Percentiles rank a stretch among this genome's conserved stretches.
phyloP scores from a whole-genome alignment of 441 rosid species.

The Melastoma candidum region DNA sequence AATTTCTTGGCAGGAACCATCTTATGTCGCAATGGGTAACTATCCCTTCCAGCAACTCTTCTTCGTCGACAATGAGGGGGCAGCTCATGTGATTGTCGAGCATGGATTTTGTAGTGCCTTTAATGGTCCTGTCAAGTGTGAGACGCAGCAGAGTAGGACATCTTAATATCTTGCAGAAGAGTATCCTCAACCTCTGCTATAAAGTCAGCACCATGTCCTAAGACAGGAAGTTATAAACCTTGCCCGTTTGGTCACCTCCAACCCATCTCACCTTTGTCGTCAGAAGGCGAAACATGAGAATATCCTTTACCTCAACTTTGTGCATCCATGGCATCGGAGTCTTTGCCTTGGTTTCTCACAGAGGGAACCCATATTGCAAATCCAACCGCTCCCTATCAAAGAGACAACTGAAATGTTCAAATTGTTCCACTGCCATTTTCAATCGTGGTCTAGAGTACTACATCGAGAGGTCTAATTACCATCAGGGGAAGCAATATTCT shows the following conservation, averaged over 20 bases:
- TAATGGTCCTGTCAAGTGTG: conserved; percentile 37
- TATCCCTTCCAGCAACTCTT: conserved; percentile 70
- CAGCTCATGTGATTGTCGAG: conserved; percentile 59
- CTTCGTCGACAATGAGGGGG: conserved; percentile 62
- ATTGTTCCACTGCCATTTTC: no score
- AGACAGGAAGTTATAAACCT: conserved; percentile 50
- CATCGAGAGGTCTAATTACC: conserved; percentile 33
- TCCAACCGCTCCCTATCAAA: conserved; percentile 84
- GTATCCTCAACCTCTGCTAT: conserved; percentile 49
- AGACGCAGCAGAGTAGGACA: conserved; percentile 6
- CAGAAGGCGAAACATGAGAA: conserved; percentile 52
- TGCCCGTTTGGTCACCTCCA: conserved; percentile 36
- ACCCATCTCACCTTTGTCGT: conserved; percentile 32
- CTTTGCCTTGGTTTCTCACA: conserved; percentile 73
- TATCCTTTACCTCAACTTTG: conserved; percentile 56
- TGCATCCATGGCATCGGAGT: conserved; percentile 46
- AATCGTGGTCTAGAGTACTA: no score
- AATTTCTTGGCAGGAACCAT: conserved; percentile 38
- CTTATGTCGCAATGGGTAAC: conserved; percentile 66
- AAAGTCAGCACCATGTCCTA: conserved; percentile 39
- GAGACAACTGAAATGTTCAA: no score
- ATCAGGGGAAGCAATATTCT: conserved; percentile 92
- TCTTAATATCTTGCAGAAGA: conserved; percentile 70
- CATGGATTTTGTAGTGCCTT: conserved; percentile 69
- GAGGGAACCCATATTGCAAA: conserved; percentile 99